Conservation (phyloP, 192 early-diverging fungal genomes). For the Coemansia brasiliensis region DNA sequence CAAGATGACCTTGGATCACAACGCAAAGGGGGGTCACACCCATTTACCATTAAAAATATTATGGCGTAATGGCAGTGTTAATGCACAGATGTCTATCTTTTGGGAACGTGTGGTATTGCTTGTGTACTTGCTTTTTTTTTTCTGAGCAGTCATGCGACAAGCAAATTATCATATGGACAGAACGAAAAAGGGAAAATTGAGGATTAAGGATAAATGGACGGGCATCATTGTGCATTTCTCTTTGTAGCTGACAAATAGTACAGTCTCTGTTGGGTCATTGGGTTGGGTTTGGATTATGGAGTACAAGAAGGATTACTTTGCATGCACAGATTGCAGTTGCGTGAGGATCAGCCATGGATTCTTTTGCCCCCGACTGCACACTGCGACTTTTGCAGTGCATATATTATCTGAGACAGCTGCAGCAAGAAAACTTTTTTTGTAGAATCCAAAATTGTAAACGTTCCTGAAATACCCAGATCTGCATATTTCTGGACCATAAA, state of each 20-base stretch:
- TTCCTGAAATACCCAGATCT: not conserved
- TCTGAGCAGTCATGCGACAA: constrained; percentile 1
- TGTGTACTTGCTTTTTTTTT: not conserved
- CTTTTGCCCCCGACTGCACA: not conserved
- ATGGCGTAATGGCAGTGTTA: too few relatives aligned
- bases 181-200: not conserved
- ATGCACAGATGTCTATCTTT: constrained; percentile 5
- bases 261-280: too few relatives aligned
- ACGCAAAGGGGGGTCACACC: not conserved
- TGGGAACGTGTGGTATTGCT: not conserved
- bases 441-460: too few relatives aligned
- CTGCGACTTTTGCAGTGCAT: constrained; percentile 12
- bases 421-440: not conserved
- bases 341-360: constrained; percentile 12
- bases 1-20: not conserved
- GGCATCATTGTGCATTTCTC: constrained; percentile 2
- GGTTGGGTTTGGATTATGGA: too few relatives aligned
- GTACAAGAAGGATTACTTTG: constrained; percentile 1
- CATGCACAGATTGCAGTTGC: constrained; percentile 11
- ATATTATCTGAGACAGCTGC: constrained; percentile 8
- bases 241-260: too few relatives aligned
- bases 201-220: constrained; percentile 6
- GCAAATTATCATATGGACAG: constrained; percentile 4
- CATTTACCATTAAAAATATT: too few relatives aligned
- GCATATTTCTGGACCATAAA: not conserved